phyloP scores from a whole-genome alignment of 2,329 filamentous ascomycete species.

The Microdochium bolleyi region DNA sequence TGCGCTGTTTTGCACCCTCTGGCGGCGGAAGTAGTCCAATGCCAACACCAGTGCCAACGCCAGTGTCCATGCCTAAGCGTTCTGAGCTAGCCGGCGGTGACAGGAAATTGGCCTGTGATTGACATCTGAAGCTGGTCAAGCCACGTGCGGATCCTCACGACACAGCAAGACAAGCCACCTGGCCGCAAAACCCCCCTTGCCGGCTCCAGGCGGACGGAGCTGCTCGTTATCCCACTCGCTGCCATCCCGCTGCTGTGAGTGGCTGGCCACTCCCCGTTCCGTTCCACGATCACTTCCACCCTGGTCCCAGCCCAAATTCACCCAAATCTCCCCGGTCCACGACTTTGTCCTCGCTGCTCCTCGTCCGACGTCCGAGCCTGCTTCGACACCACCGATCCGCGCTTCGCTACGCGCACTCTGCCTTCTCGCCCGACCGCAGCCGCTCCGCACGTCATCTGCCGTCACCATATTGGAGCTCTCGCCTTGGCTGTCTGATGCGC shows the following conservation, averaged over 20 bases:
- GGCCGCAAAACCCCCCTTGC: neutral
- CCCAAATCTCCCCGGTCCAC: neutral
- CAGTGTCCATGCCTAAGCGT: too few species aligned
- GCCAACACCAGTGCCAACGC: too few species aligned
- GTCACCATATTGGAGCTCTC: neutral
- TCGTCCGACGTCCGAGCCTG: neutral
- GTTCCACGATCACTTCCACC: neutral
- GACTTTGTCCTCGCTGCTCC: neutral
- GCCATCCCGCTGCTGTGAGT: neutral
- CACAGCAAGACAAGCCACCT: neutral
- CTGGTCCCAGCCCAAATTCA: neutral
- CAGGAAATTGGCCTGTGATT: neutral
- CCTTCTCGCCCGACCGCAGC: neutral
- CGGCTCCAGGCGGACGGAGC: too few species aligned
- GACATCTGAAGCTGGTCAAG: neutral
- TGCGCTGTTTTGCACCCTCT: too few species aligned
- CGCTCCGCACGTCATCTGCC: neutral
- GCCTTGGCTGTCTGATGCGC: neutral
- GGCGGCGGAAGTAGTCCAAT: too few species aligned
- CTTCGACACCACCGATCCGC: neutral
- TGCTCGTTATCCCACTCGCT: too few species aligned
- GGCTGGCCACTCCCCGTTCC: neutral
- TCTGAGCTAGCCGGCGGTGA: too few species aligned
- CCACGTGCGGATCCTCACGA: neutral
- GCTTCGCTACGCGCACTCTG: neutral